Percentiles rank a stretch among this genome's conserved stretches.
phyloP scores from a whole-genome alignment of 2,329 filamentous ascomycete genomes.

The Exophiala viscosa region DNA sequence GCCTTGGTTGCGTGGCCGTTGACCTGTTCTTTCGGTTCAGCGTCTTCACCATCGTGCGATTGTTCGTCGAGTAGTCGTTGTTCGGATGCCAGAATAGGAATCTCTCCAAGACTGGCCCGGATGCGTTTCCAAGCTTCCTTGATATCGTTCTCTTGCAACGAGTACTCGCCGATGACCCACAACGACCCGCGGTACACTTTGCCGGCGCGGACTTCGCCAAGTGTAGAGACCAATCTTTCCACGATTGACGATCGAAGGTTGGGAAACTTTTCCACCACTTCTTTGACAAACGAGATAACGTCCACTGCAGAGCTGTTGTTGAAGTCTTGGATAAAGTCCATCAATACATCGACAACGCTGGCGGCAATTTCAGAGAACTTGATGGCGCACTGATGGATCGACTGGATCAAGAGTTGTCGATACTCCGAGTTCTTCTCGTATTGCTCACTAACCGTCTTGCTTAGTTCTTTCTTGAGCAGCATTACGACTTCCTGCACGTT shows the following conservation, averaged over 20 bases:
- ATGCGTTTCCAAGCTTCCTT: constrained; percentile 96
- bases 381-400: constrained; percentile 97
- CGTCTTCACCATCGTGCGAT: constrained; percentile 63
- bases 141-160: constrained; percentile 87
- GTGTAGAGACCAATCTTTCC: constrained; percentile 78
- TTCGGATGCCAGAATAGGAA: constrained; percentile 92
- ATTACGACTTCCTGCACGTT: constrained; percentile 97
- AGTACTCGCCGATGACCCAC: constrained; percentile 98
- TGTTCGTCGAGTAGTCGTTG: constrained; percentile 86
- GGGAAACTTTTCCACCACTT: constrained; percentile 97
- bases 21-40: constrained; percentile 62
- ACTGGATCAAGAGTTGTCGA: constrained; percentile 89
- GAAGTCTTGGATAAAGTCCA: constrained; percentile 99
- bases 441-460: constrained; percentile 96
- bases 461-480: constrained; percentile 92
- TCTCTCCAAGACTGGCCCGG: constrained; percentile 87
- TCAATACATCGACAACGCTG: constrained; percentile 91
- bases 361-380: constrained; percentile 98
- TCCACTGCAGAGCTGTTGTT: constrained; percentile 96
- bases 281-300: constrained; percentile 97
- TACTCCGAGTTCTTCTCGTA: constrained; percentile 98
- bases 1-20: constrained; percentile 80
- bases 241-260: constrained; percentile 83
- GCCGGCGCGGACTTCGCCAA: constrained; percentile 88
- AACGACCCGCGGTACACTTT: constrained; percentile 96